Conservation (phyloP, 2,329 filamentous ascomycete genomes). For the Nigrograna mackinnonii region DNA sequence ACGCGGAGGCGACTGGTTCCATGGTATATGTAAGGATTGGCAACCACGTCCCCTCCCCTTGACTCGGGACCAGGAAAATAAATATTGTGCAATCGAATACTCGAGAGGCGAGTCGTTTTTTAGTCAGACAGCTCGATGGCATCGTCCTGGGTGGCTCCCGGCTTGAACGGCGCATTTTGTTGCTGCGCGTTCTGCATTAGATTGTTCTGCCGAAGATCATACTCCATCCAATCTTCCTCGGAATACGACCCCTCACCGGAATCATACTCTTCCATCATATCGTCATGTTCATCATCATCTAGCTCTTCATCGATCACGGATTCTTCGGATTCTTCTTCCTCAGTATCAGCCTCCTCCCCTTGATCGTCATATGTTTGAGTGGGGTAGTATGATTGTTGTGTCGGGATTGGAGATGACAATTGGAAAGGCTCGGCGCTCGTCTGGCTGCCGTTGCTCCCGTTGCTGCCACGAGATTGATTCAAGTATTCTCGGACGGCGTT, state of each 20-base stretch:
- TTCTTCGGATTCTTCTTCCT: constrained; percentile 11
- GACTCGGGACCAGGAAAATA: no score
- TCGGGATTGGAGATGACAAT: constrained; percentile 25
- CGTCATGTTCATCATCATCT: constrained; percentile 7
- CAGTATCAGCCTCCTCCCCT: constrained; percentile 12
- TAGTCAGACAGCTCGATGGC: constrained; percentile 39
- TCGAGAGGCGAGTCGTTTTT: no score
- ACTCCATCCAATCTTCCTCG: background rate
- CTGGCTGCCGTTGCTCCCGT: constrained; percentile 7
- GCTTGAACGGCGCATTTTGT: constrained; percentile 2
- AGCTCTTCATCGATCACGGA: constrained; percentile 15
- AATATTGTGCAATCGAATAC: no score
- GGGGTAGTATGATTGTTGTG: constrained; percentile 20
- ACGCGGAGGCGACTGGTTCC: no score
- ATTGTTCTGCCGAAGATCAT: constrained; percentile 1
- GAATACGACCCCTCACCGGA: no score
- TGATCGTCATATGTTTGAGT: constrained; percentile 13
- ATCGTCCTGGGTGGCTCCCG: constrained; percentile 34
- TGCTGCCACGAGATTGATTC: constrained; percentile 14
- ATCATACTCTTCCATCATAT: constrained; percentile 11
- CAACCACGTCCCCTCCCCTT: no score
- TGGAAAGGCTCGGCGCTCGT: constrained; percentile 6
- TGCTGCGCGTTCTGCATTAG: constrained; percentile 1
- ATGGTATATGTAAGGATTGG: no score
- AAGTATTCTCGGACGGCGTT: constrained; percentile 33